Evolutionary conservation across 805 yeast species (phyloP).

Genomic region (Debaryomyces castellii): DNA sequence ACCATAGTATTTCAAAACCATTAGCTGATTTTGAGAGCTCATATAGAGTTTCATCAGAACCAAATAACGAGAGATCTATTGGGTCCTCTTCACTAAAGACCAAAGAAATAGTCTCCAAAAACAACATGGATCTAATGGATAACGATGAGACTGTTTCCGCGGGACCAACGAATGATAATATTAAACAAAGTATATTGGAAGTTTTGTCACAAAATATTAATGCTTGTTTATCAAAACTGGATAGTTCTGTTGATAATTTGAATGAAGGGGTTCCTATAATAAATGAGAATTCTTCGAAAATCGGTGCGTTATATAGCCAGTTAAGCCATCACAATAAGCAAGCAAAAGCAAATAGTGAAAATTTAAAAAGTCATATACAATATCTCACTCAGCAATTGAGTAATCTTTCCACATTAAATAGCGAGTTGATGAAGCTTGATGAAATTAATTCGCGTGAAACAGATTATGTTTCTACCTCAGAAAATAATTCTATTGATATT

Average conservation of each 20-base stretch:
- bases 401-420: slow-evolving; percentile 21
- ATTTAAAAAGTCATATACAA: slow-evolving; percentile 27
- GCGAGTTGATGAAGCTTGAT: slow-evolving; percentile 23
- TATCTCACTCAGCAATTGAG: slow-evolving; percentile 27
- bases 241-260: slow-evolving; percentile 2
- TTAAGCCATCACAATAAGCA: slow-evolving; percentile 33
- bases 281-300: slow-evolving; percentile 17
- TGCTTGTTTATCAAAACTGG: neutral
- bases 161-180: neutral
- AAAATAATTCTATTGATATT: slow-evolving; percentile 15
- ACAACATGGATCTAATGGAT: slow-evolving; percentile 17
- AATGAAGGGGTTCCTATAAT: slow-evolving; percentile 11
- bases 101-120: no score
- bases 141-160: slow-evolving; percentile 9
- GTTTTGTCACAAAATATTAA: slow-evolving; percentile 17
- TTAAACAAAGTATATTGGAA: slow-evolving; percentile 5
- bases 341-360: slow-evolving; percentile 34
- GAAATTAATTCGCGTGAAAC: slow-evolving; percentile 20
- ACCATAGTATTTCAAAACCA: no score
- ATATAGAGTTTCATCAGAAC: neutral
- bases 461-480: slow-evolving; percentile 14
- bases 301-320: slow-evolving; percentile 30
- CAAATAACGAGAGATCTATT: no score
- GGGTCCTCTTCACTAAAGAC: no score
- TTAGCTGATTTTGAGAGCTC: neutral